phyloP scores from a whole-genome alignment of 768 basidiomycete genomes.

The Melanogaster broomeanus region DNA sequence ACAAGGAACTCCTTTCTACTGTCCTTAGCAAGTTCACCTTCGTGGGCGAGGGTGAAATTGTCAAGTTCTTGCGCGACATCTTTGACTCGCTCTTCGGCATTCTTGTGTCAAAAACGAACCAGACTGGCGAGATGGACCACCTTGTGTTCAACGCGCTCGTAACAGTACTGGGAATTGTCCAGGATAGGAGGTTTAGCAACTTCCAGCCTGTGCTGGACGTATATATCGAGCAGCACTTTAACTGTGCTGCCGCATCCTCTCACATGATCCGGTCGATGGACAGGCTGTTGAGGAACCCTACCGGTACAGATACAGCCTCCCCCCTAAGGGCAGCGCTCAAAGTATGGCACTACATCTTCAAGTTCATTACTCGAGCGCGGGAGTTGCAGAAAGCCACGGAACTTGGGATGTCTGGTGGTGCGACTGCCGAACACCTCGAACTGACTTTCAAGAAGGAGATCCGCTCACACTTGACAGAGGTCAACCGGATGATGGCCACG shows the following conservation, averaged over 20 bases:
- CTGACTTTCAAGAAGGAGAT: constrained; percentile 83
- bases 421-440: constrained; percentile 86
- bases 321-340: constrained; percentile 87
- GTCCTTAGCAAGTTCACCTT: constrained; percentile 86
- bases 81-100: constrained; percentile 94
- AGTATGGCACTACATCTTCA: constrained; percentile 97
- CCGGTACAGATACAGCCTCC: constrained; percentile 70
- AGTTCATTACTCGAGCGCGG: constrained; percentile 87
- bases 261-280: constrained; percentile 90
- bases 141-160: constrained; percentile 90
- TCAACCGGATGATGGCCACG: constrained; percentile 88
- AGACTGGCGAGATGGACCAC: constrained; percentile 76
- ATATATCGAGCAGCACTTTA: constrained; percentile 91
- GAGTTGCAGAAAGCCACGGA: constrained; percentile 86
- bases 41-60: constrained; percentile 92
- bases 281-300: constrained; percentile 72
- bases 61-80: constrained; percentile 88
- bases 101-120: constrained; percentile 73
- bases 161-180: constrained; percentile 87
- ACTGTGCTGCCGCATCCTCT: constrained; percentile 74
- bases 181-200: constrained; percentile 93
- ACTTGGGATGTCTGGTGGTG: constrained; percentile 73
- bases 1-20: constrained; percentile 65
- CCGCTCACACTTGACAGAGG: constrained; percentile 70
- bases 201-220: constrained; percentile 93